These are phyloP conservation scores for Prorocentrum cordatum DNA, from an alignment of 169 alveolate species.

Conservation along the genomic window DNA sequence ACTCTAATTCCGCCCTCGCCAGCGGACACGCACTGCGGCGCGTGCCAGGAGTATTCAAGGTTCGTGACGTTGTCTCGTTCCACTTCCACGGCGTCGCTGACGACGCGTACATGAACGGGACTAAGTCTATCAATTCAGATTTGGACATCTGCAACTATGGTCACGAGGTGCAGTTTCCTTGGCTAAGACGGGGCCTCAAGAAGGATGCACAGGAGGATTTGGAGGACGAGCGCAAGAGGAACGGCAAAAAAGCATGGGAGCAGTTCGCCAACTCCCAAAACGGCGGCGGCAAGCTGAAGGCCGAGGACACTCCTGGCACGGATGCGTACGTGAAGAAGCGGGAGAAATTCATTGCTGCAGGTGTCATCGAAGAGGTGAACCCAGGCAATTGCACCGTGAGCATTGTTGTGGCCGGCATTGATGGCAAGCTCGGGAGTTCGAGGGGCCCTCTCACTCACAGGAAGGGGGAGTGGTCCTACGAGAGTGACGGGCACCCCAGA, in stretches of 20 bases:
- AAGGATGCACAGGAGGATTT: not conserved
- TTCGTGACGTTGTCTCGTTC: not conserved
- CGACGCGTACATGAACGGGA: not conserved
- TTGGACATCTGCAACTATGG: not conserved
- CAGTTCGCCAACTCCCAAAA: not conserved
- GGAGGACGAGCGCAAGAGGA: not conserved
- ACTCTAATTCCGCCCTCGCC: not conserved
- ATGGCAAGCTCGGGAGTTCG: not conserved
- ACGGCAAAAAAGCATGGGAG: not conserved
- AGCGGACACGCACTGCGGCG: not conserved
- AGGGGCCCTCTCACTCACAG: not conserved
- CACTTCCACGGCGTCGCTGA: not conserved
- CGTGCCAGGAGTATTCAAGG: not conserved
- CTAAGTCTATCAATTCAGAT: not conserved
- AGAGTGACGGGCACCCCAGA: not conserved
- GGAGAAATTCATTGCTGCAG: not conserved
- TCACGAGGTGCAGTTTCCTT: not conserved
- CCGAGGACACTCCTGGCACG: not conserved
- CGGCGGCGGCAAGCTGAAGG: not conserved
- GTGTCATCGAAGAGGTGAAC: not conserved
- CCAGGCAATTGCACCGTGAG: not conserved
- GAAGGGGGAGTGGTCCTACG: not conserved
- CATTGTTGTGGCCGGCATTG: not conserved
- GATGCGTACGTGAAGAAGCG: not conserved
- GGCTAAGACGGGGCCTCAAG: not conserved